A percentile compares a stretch with the other conserved stretches of the same genome.
Evolutionary conservation across 129 eudicot genomes (phyloP).

Genomic region (Flaveria ramosissima): DNA sequence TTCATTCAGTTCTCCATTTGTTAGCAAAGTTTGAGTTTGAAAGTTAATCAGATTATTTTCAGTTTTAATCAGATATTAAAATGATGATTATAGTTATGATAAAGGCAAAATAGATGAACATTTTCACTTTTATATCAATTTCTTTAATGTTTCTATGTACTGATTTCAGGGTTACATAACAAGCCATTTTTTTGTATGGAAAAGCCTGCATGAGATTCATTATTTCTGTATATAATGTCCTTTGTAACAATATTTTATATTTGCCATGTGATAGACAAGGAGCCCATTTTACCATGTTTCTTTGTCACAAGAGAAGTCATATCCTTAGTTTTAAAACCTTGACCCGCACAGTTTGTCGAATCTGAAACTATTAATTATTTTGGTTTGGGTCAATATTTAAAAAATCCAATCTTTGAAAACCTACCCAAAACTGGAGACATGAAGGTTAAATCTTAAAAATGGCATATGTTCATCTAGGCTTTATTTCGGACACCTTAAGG

Average conservation of each 20-base stretch:
- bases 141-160: background rate
- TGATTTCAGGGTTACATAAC: conserved; percentile 21
- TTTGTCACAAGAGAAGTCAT: conserved; percentile 10
- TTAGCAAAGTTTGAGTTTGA: background rate
- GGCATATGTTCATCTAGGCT: background rate
- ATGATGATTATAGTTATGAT: background rate
- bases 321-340: background rate
- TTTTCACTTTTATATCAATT: background rate
- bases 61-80: background rate
- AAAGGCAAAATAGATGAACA: background rate
- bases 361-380: background rate
- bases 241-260: conserved; percentile 15
- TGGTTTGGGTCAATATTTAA: conserved; percentile 6
- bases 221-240: conserved; percentile 6
- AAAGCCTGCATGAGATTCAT: conserved; percentile 25
- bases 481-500: too few species aligned
- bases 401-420: background rate
- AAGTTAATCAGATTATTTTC: background rate
- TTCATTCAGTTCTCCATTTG: background rate
- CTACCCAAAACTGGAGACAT: conserved; percentile 3
- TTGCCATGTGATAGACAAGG: conserved; percentile 15
- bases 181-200: conserved; percentile 10
- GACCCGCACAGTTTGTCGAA: background rate
- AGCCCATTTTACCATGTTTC: conserved; percentile 14
- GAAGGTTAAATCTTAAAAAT: background rate